Conservation (phyloP, 202 grass and related monocot species). For the Zizania palustris region DNA sequence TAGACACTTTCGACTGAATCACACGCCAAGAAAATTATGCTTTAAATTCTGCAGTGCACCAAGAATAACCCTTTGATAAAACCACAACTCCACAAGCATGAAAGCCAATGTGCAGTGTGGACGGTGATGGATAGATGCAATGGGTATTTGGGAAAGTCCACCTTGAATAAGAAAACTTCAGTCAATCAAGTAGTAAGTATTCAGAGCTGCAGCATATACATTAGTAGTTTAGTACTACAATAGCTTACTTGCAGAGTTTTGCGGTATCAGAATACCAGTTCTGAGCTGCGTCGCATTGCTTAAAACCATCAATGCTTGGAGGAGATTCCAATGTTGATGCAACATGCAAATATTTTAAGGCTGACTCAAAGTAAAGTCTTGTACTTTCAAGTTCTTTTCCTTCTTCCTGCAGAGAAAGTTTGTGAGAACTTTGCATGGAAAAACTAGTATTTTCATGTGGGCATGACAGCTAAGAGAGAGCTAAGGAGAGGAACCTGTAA, state of each 20-base stretch:
- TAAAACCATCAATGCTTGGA: constrained; percentile 64
- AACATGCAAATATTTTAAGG: constrained; percentile 95
- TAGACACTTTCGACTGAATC: not conserved
- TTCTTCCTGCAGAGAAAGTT: constrained; percentile 66
- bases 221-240: constrained; percentile 33
- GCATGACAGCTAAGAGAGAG: constrained; percentile 41
- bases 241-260: constrained; percentile 97
- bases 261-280: constrained; percentile 95
- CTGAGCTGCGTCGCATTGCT: constrained; percentile 72
- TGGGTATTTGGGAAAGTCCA: not conserved
- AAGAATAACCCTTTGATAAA: not conserved
- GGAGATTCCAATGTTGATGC: constrained; percentile 78
- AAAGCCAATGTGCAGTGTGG: not conserved
- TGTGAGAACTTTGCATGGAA: constrained; percentile 43
- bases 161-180: not conserved
- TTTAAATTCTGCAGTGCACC: not conserved
- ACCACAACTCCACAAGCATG: not conserved
- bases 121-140: not conserved
- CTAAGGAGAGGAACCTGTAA: constrained; percentile 70
- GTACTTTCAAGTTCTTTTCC: constrained; percentile 77
- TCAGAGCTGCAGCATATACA: constrained; percentile 25
- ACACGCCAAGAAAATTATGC: not conserved
- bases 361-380: constrained; percentile 90
- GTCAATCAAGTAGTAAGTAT: not conserved
- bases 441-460: constrained; percentile 17